phyloP scores from a whole-genome alignment of 2,329 filamentous ascomycete genomes.

The Akanthomyces lecanii region DNA sequence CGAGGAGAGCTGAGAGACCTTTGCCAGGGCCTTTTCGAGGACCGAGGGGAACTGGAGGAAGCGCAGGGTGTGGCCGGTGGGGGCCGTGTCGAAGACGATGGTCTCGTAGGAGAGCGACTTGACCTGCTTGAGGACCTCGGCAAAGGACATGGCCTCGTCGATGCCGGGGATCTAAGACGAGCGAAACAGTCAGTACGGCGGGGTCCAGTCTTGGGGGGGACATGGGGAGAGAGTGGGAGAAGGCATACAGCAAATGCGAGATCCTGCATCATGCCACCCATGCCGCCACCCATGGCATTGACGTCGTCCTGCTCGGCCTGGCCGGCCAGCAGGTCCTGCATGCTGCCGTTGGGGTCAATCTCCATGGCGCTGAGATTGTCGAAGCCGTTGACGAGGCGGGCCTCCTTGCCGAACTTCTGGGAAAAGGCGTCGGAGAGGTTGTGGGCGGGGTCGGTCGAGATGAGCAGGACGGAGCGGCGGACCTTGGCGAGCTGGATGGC shows the following conservation, averaged over 20 bases:
- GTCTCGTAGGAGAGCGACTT: conserved; percentile 98
- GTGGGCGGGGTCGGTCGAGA: conserved; percentile 97
- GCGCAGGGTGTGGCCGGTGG: conserved; percentile 94
- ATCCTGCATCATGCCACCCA: conserved; percentile 98
- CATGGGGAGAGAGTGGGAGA: not conserved
- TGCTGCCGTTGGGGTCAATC: conserved; percentile 96
- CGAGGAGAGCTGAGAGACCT: conserved; percentile 86
- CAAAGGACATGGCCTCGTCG: conserved; percentile 99
- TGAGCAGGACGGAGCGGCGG: conserved; percentile 92
- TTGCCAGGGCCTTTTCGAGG: conserved; percentile 96
- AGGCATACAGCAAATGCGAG: conserved; percentile 78
- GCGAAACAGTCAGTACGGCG: not conserved
- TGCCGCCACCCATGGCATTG: conserved; percentile 66
- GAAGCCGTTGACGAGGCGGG: conserved; percentile 85
- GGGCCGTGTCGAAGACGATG: conserved; percentile 98
- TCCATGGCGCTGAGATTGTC: conserved; percentile 97
- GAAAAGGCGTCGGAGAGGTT: conserved; percentile 97
- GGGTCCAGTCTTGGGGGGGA: not conserved
- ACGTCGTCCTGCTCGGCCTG: conserved; percentile 60
- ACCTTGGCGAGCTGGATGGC: conserved; percentile 95
- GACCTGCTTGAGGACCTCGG: conserved; percentile 98
- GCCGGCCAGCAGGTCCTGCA: conserved; percentile 85
- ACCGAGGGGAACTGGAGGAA: conserved; percentile 98
- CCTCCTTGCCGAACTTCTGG: conserved; percentile 99
- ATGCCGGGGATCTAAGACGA: conserved; percentile 83